These are phyloP conservation scores for Pestalotiopsis sp. DNA, from an alignment of 2,329 filamentous ascomycete genomes.

Conservation along the genomic window DNA sequence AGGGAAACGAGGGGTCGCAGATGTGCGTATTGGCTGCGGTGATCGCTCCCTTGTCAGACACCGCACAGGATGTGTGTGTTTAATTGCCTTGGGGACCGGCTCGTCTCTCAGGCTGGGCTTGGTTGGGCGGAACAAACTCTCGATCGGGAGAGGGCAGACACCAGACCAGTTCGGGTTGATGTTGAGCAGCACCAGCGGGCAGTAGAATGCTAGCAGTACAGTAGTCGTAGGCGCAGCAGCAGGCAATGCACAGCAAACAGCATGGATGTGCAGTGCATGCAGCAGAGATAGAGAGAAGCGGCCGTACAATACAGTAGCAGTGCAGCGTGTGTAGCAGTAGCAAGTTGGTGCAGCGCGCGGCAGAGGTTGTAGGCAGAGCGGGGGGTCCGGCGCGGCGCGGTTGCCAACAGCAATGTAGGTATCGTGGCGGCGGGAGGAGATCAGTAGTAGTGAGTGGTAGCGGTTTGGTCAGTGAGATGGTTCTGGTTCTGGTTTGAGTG, in stretches of 20 bases:
- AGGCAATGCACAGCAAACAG: slow-evolving; percentile 5
- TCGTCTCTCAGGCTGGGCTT: background rate
- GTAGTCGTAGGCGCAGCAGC: background rate
- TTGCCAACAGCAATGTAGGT: background rate
- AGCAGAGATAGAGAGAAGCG: background rate
- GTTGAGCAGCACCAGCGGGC: background rate
- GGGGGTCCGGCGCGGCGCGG: background rate
- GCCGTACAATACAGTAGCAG: slow-evolving; percentile 4
- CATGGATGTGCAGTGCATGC: background rate
- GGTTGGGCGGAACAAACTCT: background rate
- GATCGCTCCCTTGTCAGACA: slow-evolving; percentile 12
- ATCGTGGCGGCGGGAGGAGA: background rate
- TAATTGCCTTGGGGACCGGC: background rate
- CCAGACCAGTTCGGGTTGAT: background rate
- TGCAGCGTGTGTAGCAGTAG: background rate
- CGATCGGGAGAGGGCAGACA: background rate
- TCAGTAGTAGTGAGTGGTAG: background rate
- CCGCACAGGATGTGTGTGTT: background rate
- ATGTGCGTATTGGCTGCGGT: background rate
- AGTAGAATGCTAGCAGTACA: background rate
- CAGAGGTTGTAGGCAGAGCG: background rate
- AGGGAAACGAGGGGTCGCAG: slow-evolving; percentile 3
- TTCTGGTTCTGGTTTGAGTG: no score
- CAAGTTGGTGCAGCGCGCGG: no score
- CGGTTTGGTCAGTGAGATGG: no score